Evolutionary conservation across 352 stramenopile species (phyloP).

Genomic region (Thraustochytrium striatum): DNA sequence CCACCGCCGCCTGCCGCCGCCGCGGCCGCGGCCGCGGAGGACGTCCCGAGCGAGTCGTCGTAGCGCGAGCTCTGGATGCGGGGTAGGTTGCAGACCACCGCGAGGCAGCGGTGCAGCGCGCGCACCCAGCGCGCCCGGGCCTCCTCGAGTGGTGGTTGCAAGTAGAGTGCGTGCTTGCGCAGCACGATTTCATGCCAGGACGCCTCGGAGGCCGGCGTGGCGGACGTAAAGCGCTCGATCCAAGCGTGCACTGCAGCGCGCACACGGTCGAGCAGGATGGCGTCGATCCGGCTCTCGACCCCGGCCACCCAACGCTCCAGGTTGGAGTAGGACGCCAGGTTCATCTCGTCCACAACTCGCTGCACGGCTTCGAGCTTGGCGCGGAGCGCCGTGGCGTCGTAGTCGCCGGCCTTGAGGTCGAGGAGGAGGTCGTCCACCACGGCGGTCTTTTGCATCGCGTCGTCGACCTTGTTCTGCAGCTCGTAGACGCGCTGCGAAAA

Average conservation of each 20-base stretch:
- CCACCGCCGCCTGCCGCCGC: no score
- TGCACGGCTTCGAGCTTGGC: conserved; percentile 55
- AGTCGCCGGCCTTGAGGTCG: conserved; percentile 65
- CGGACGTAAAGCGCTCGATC: conserved; percentile 47
- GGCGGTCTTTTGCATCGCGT: conserved; percentile 83
- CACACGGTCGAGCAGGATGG: conserved; percentile 55
- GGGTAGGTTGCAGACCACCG: conserved; percentile 84
- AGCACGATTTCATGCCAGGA: conserved; percentile 84
- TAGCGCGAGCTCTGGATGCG: conserved; percentile 57
- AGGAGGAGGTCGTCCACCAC: conserved; percentile 84
- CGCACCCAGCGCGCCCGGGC: conserved; percentile 77
- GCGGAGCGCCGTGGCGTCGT: conserved; percentile 48
- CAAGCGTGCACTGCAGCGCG: conserved; percentile 53
- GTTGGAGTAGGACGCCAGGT: conserved; percentile 60
- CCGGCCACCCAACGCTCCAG: conserved; percentile 55
- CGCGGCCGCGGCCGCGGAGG: conserved; percentile 58
- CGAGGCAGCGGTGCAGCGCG: conserved; percentile 86
- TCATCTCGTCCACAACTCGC: conserved; percentile 59
- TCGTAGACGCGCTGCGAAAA: conserved; percentile 85
- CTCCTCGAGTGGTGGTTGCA: conserved; percentile 87
- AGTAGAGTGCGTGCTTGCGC: conserved; percentile 92
- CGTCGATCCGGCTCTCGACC: conserved; percentile 58
- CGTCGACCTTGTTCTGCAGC: conserved; percentile 96
- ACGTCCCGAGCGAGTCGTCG: conserved; percentile 65
- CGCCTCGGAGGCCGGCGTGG: conserved; percentile 56